These are phyloP conservation scores for Petunia axillaris DNA, from an alignment of 257 asterid genomes.

Conservation along the genomic window DNA sequence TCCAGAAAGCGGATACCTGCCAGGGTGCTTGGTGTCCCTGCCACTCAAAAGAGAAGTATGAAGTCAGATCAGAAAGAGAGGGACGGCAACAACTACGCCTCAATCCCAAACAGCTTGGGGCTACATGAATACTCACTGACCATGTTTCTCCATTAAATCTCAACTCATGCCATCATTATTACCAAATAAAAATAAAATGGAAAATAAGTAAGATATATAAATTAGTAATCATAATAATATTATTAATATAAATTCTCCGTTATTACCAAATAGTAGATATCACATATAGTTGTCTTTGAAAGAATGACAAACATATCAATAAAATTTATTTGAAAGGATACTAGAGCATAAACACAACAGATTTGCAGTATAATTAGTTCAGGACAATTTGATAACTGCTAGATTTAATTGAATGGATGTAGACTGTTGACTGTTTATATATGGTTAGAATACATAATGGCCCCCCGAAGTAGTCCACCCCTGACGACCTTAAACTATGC, in stretches of 20 bases:
- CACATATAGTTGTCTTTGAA: background rate
- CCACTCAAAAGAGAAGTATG: slow-evolving; percentile 18
- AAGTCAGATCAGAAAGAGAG: background rate
- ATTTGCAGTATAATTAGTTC: background rate
- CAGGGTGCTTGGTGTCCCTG: slow-evolving; percentile 67
- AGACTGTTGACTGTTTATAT: background rate
- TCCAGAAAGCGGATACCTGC: slow-evolving; percentile 80
- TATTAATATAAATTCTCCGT: no score
- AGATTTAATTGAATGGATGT: background rate
- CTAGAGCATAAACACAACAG: background rate
- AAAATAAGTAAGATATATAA: no score
- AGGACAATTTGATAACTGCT: background rate
- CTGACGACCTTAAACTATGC: no score
- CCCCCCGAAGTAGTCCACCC: no score
- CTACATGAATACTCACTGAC: no score
- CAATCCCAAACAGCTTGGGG: no score
- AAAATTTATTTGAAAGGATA: background rate
- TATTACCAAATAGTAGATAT: no score
- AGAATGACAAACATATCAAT: background rate
- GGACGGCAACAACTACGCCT: background rate
- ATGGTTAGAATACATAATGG: background rate
- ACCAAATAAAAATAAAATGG: no score
- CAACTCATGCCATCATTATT: no score
- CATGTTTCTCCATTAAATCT: no score
- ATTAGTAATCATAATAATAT: no score